These are phyloP conservation scores for Boletus vinaceobasis DNA, from an alignment of 768 basidiomycete genomes.

Conservation along the genomic window DNA sequence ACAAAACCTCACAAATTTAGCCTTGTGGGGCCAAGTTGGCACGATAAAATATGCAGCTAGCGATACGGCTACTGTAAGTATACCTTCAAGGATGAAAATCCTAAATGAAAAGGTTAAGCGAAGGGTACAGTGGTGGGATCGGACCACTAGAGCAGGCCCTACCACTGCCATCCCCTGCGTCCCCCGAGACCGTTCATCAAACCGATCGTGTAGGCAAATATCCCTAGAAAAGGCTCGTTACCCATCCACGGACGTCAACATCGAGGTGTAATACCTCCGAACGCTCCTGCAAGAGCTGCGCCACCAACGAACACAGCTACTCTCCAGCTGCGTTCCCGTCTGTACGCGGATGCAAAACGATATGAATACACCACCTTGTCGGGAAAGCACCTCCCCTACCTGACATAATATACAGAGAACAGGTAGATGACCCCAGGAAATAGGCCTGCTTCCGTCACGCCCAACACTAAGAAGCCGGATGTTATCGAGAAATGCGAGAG, in stretches of 20 bases:
- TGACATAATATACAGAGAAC: conserved; percentile 57
- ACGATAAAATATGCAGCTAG: conserved; percentile 50
- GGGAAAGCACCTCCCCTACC: conserved; percentile 26
- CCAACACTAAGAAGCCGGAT: conserved; percentile 41
- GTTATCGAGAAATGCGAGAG: neutral
- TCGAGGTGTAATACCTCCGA: conserved; percentile 41
- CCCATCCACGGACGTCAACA: neutral
- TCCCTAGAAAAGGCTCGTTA: conserved; percentile 33
- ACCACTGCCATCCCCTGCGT: conserved; percentile 60
- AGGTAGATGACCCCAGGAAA: conserved; percentile 58
- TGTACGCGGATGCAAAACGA: conserved; percentile 12
- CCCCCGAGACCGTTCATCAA: conserved; percentile 63
- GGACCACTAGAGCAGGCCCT: neutral
- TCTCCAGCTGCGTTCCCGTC: conserved; percentile 57
- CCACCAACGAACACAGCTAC: conserved; percentile 63
- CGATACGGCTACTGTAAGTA: conserved; percentile 48
- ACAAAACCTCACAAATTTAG: conserved; percentile 46
- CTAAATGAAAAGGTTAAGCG: conserved; percentile 22
- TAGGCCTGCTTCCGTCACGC: conserved; percentile 56
- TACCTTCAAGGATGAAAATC: conserved; percentile 60
- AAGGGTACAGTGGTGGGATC: neutral
- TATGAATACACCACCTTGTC: neutral
- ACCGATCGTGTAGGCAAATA: conserved; percentile 56
- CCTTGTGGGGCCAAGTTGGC: conserved; percentile 57
- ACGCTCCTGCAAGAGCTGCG: conserved; percentile 60